A percentile compares a stretch with the other conserved stretches of the same genome.
Evolutionary conservation across 345 rosid genomes (phyloP).

Genomic region (Pugionium dolabratum): DNA sequence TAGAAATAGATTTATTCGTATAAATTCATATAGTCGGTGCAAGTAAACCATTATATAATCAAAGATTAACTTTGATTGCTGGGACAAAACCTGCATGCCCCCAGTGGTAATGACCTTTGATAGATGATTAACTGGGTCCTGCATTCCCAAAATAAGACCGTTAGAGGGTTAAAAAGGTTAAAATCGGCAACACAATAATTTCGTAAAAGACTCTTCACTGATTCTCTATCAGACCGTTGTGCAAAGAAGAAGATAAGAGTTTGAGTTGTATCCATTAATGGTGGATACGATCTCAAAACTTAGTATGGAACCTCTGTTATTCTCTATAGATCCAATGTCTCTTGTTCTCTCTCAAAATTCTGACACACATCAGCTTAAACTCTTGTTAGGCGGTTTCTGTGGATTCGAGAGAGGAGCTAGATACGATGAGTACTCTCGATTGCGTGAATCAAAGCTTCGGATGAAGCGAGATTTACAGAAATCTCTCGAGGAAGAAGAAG

Average conservation of each 20-base stretch:
- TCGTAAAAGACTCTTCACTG: background rate
- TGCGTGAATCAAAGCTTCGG: conserved; percentile 70
- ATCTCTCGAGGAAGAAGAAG: conserved; percentile 21
- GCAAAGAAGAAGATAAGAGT: background rate
- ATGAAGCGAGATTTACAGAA: conserved; percentile 48
- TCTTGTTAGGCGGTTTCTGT: conserved; percentile 49
- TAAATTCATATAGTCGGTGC: no score
- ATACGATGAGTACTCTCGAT: conserved; percentile 68
- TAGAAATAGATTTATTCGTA: no score
- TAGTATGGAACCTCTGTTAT: conserved; percentile 42
- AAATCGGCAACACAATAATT: background rate
- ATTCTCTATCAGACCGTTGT: conserved; percentile 35
- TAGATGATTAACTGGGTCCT: conserved; percentile 20
- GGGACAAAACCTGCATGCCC: no score
- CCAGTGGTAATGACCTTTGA: conserved; percentile 25
- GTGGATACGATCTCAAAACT: conserved; percentile 46
- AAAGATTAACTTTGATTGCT: no score
- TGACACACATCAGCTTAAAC: conserved; percentile 47
- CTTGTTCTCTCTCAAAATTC: conserved; percentile 65
- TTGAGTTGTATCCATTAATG: conserved; percentile 34
- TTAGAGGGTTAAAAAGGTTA: conserved; percentile 5
- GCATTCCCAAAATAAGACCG: conserved; percentile 36
- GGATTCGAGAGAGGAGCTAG: conserved; percentile 84
- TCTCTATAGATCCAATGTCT: conserved; percentile 65
- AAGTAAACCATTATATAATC: no score